phyloP scores from a whole-genome alignment of 495 filamentous ascomycete species.

The Astrothelium macrocarpum region DNA sequence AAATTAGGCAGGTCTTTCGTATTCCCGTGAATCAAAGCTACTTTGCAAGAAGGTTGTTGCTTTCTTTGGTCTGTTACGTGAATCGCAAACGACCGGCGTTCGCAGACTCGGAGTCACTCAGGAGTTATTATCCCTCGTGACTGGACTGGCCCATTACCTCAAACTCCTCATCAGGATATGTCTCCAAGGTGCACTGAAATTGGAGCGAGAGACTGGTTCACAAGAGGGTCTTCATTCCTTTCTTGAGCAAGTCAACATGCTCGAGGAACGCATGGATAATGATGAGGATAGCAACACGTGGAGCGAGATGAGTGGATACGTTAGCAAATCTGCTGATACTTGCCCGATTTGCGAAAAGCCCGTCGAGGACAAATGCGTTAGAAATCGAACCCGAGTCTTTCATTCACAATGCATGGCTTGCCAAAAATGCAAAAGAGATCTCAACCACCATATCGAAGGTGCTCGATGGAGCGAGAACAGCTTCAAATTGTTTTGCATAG shows the following conservation, averaged over 20 bases:
- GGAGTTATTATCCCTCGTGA: slow-evolving; percentile 88
- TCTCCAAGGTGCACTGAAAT: slow-evolving; percentile 81
- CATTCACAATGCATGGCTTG: slow-evolving; percentile 74
- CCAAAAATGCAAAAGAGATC: slow-evolving; percentile 59
- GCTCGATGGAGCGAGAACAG: slow-evolving; percentile 57
- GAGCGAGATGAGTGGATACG: slow-evolving; percentile 58
- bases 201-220: slow-evolving; percentile 72
- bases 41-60: slow-evolving; percentile 99
- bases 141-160: slow-evolving; percentile 92
- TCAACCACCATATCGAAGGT: slow-evolving; percentile 53
- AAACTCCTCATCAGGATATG: slow-evolving; percentile 97
- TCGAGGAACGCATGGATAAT: slow-evolving; percentile 30
- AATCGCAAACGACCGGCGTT: slow-evolving; percentile 82
- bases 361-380: slow-evolving; percentile 87
- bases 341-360: slow-evolving; percentile 72
- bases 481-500: slow-evolving; percentile 56
- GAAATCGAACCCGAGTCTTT: slow-evolving; percentile 64
- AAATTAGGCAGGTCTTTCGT: slow-evolving; percentile 54
- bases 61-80: slow-evolving; percentile 89
- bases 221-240: slow-evolving; percentile 69
- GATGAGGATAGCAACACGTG: slow-evolving; percentile 57
- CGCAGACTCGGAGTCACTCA: slow-evolving; percentile 91
- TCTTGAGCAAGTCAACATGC: slow-evolving; percentile 57
- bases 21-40: slow-evolving; percentile 89
- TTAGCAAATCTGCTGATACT: slow-evolving; percentile 65